Percentiles rank a stretch among this genome's conserved stretches.
These are phyloP conservation scores for Colletotrichum zoysiae DNA, from an alignment of 2,329 filamentous ascomycete species.

Conservation along the genomic window DNA sequence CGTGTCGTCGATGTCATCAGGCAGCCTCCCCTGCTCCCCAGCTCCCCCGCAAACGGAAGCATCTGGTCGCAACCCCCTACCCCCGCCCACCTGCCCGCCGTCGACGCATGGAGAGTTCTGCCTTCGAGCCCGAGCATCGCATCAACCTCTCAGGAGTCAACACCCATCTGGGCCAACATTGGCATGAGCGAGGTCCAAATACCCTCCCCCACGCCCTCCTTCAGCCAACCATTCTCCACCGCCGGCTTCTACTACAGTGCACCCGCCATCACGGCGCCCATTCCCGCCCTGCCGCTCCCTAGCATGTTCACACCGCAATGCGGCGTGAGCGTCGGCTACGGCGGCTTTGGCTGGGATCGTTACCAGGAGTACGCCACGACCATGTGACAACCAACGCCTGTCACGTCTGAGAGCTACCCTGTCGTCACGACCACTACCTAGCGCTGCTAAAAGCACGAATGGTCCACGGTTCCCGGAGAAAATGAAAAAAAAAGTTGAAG, in stretches of 20 bases:
- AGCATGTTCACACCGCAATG: conserved; percentile 90
- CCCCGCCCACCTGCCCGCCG: conserved; percentile 73
- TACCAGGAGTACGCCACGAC: conserved; percentile 88
- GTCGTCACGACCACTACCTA: conserved; percentile 63
- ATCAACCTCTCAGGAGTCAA: conserved; percentile 76
- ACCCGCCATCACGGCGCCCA: conserved; percentile 78
- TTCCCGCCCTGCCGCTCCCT: conserved; percentile 83
- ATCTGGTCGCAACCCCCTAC: conserved; percentile 81
- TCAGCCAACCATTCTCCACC: conserved; percentile 81
- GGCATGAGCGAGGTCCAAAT: conserved; percentile 79
- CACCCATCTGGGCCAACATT: conserved; percentile 84
- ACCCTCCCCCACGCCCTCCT: conserved; percentile 83
- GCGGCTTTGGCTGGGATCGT: conserved; percentile 86
- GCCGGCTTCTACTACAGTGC: conserved; percentile 84
- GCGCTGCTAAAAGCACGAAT: conserved; percentile 49
- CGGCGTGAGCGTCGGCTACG: conserved; percentile 81
- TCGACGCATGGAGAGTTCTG: conserved; percentile 91
- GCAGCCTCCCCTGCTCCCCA: conserved; percentile 86
- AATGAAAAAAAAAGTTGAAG: conserved; percentile 43
- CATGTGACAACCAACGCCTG: conserved; percentile 79
- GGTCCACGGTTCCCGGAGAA: conserved; percentile 51
- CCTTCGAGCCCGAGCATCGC: conserved; percentile 88
- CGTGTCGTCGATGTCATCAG: conserved; percentile 91
- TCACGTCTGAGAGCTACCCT: conserved; percentile 60
- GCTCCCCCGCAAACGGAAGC: conserved; percentile 77